Base-by-base conservation (phyloP, 345 rosid genomes). In the Anastatica hierochuntica region DNA sequence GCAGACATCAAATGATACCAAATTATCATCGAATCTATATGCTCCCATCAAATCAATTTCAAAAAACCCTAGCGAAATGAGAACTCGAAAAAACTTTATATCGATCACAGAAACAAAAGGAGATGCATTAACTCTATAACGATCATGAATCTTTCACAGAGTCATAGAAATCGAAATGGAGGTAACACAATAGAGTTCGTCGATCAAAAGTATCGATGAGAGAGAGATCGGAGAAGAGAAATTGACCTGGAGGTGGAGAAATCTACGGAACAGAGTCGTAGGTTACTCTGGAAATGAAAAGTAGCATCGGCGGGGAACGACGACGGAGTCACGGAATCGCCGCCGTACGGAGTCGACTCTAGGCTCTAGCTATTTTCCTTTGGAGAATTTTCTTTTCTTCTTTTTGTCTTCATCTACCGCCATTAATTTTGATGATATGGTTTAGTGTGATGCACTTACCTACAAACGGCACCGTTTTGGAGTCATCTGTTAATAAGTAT, bases 291-390 rank as follows among this genome's bases (percentile, higher is more conserved):
- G 30, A 4, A 14, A 16, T 2, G 50, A 7, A 29, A 58, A 35
- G 14, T 45, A 4, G 24, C 71, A 60, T 53, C 17, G 55, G 41
- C 16, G 38, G 35, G 20, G n/a, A 7, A 24, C 27, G 49, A 52
- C 14, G 49, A 44, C 13, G 20, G 57, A 21, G 69, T 48, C 5
- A 40, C 38, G 21, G 38, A 45, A 45, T 66, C 54, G 65, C 9
- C 27, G 61, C 23, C 61, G 66, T 56, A 43, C 43, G 56, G 49
- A 59, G 40, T 16, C 66, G 56, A 58, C 66, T 21, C 24, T n/a
- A n/a, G n/a, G n/a, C n/a, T n/a, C n/a, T n/a, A n/a, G 24, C 24
- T 21, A 21, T 2, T 21, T 21, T 21, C 24, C 24, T n/a, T n/a
- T 7, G 27, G 27, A 24, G 27, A 24, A 3, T 24, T 24, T 24